phyloP scores from a whole-genome alignment of 2,329 filamentous ascomycete genomes.

The Alternaria angustiovoidea region DNA sequence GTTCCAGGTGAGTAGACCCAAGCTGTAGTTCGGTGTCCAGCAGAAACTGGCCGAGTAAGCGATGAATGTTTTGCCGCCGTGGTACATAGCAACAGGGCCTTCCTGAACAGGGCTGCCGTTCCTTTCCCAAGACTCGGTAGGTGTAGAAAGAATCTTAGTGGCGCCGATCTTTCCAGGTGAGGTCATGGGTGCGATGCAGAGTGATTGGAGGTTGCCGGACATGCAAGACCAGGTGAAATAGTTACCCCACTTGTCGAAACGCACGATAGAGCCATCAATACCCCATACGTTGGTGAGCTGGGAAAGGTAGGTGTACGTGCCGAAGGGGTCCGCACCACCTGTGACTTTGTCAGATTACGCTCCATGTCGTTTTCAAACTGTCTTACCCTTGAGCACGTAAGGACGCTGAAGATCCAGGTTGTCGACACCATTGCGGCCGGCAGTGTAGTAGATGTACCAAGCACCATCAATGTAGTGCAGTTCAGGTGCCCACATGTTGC shows the following conservation, averaged over 20 bases:
- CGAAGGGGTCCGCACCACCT: slow-evolving; percentile 63
- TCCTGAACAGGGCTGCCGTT: slow-evolving; percentile 63
- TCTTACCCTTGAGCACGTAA: slow-evolving; percentile 61
- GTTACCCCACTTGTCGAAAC: slow-evolving; percentile 57
- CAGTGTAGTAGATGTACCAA: slow-evolving; percentile 68
- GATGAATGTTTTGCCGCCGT: slow-evolving; percentile 62
- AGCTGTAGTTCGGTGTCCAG: slow-evolving; percentile 63
- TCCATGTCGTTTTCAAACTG: too few relatives aligned
- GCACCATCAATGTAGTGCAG: slow-evolving; percentile 58
- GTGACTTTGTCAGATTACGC: background rate
- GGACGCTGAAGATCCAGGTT: slow-evolving; percentile 61
- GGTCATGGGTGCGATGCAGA: slow-evolving; percentile 54
- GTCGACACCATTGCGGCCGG: slow-evolving; percentile 50
- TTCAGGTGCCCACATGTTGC: slow-evolving; percentile 64
- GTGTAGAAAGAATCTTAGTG: slow-evolving; percentile 60
- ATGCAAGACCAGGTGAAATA: slow-evolving; percentile 66
- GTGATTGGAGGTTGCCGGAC: slow-evolving; percentile 53
- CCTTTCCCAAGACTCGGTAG: slow-evolving; percentile 61
- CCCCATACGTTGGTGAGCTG: slow-evolving; percentile 55
- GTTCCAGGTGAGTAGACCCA: slow-evolving; percentile 64
- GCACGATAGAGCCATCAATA: slow-evolving; percentile 63
- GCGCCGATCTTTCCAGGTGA: slow-evolving; percentile 56
- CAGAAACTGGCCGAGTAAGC: slow-evolving; percentile 61
- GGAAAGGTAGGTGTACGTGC: slow-evolving; percentile 59
- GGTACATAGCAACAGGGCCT: slow-evolving; percentile 63